These are phyloP conservation scores for Fraxinus angustifolia DNA, from an alignment of 305 asterid genomes.

Conservation along the genomic window DNA sequence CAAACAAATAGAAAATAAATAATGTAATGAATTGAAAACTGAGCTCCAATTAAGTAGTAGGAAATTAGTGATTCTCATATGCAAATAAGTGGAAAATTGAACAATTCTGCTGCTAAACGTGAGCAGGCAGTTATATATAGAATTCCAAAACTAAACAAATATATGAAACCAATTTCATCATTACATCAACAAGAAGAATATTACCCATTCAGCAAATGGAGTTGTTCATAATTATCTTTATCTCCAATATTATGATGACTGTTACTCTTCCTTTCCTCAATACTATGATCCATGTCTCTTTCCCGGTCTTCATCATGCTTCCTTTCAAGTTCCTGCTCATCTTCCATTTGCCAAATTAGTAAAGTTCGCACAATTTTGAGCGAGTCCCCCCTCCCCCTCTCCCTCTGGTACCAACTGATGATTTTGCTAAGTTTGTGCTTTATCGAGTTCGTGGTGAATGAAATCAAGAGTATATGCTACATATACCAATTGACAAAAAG, in stretches of 20 bases:
- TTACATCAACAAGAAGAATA: constrained; percentile 3
- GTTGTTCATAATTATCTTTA: constrained; percentile 34
- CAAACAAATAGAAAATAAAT: constrained; percentile 13
- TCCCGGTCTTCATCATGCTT: constrained; percentile 45
- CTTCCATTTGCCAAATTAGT: constrained; percentile 39
- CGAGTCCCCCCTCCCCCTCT: neutral
- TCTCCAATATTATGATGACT: constrained; percentile 41
- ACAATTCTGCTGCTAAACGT: neutral
- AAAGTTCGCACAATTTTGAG: no score
- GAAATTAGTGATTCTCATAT: neutral
- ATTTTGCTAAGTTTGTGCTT: neutral
- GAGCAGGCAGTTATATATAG: neutral
- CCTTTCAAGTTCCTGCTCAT: constrained; percentile 49
- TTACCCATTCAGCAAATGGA: constrained; percentile 41
- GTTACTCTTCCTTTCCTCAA: constrained; percentile 41
- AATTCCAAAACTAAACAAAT: neutral
- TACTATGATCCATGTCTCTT: constrained; percentile 37
- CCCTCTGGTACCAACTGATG: neutral
- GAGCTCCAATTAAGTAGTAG: neutral
- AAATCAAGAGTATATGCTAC: neutral
- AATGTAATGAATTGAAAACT: neutral
- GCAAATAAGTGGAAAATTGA: neutral
- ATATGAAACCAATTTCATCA: neutral
- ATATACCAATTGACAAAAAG: neutral
- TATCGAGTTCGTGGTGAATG: neutral